Evolutionary conservation across 2,329 filamentous ascomycete genomes (phyloP).

Genomic region (Claviceps sp.): DNA sequence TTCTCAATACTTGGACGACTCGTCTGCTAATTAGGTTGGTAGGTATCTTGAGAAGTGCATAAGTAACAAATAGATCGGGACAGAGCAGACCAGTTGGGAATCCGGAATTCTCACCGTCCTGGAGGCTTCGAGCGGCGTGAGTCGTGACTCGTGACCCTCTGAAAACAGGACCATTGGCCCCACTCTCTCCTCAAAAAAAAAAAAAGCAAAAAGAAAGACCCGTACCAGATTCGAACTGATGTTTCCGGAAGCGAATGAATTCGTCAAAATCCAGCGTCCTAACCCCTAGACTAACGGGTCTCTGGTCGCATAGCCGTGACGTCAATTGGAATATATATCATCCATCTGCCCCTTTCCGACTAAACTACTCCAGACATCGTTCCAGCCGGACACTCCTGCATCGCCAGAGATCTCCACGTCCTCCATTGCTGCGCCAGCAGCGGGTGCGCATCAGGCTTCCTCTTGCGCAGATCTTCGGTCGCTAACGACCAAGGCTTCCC

Average conservation of each 20-base stretch:
- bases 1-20: too few species aligned
- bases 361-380: too few species aligned
- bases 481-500: slow-evolving; percentile 8
- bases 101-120: too few species aligned
- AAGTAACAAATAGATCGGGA: too few species aligned
- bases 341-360: too few species aligned
- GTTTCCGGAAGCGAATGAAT: slow-evolving; percentile 7
- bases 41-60: too few species aligned
- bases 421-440: slow-evolving; percentile 8
- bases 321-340: not conserved
- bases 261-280: slow-evolving; percentile 12
- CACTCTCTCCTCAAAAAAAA: not conserved
- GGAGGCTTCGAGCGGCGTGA: too few species aligned
- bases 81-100: too few species aligned
- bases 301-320: fast-evolving
- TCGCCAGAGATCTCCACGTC: slow-evolving; percentile 7
- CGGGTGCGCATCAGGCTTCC: slow-evolving; percentile 5
- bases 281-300: slow-evolving; percentile 13
- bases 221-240: slow-evolving; percentile 10
- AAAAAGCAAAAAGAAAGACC: not conserved
- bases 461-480: not conserved
- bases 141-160: too few species aligned
- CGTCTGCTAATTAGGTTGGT: too few species aligned
- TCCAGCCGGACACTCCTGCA: slow-evolving; percentile 5
- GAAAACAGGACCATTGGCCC: too few species aligned